Conservation (phyloP, 257 asterid genomes). For the Solanum bulbocastanum region DNA sequence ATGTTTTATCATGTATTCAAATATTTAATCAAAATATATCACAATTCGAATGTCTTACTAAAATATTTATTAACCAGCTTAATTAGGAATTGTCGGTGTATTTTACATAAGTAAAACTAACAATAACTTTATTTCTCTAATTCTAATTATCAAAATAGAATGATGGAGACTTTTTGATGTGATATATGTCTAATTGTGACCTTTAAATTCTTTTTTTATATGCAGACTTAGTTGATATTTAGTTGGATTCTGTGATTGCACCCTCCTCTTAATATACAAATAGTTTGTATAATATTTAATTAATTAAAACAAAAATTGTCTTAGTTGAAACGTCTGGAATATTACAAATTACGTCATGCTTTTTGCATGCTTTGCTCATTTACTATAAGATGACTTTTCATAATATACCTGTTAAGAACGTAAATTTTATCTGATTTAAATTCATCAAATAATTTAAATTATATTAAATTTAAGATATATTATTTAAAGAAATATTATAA, state of each 20-base stretch:
- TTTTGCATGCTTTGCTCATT: not conserved
- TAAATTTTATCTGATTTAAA: no score
- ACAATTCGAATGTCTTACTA: not conserved
- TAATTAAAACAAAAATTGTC: not conserved
- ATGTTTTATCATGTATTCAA: not conserved
- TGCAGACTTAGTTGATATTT: not conserved
- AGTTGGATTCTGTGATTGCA: not conserved
- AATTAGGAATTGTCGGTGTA: not conserved
- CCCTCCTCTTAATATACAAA: not conserved
- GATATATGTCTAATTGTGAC: not conserved
- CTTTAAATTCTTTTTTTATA: not conserved
- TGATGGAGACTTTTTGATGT: not conserved
- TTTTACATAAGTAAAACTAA: not conserved
- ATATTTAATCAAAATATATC: not conserved
- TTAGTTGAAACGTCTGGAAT: slow-evolving; percentile 8
- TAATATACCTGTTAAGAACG: no score
- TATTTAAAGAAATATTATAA: no score
- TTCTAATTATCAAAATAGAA: not conserved
- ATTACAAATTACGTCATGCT: slow-evolving; percentile 11
- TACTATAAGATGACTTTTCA: not conserved
- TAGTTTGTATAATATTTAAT: not conserved
- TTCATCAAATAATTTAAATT: no score
- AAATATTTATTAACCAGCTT: not conserved
- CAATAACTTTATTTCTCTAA: not conserved
- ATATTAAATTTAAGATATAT: no score